Evolutionary conservation across 2,329 filamentous ascomycete genomes (phyloP), one percentile per base, ranked within the genome.

Genomic region (Biscogniauxia marginata): DNA sequence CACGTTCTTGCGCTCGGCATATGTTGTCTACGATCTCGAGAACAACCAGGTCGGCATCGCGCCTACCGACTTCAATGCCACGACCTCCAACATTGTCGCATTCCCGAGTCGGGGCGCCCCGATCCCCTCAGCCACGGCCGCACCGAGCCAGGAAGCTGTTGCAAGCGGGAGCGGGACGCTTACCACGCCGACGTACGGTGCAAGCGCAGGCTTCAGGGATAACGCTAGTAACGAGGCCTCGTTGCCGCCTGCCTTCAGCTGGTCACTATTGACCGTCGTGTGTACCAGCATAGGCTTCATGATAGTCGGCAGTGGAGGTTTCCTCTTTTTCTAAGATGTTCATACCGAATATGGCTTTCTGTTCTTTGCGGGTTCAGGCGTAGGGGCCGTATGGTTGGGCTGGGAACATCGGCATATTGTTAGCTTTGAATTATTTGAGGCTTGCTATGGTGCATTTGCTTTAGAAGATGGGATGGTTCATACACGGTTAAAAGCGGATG

Each of bases 1-100:
- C 63, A 82, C 79, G 0, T 85, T 86, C 65, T 69, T 85, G 25
- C 78, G 83, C 53, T 85, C 82, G 1, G 83, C 82, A 1, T 86
- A 85, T 58, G 79, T 85, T 5, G 82, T 85, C 7, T 85, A 84
- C 60, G 83, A 86, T 59, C 71, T 85, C 19, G 75, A 78, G 50
- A 85, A 85, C 68, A 81, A 84, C 65, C 73, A 84, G 63, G 74
- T 85, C 54, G 82, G 67, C 18, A 70, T 86, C 19, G 83, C 82
- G 3, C 72, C 75, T 16, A 84, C 83, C 9, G 74, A 82, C 57
- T 84, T 84, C 69, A 84, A 83, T 66, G 73, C 79, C 1, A 81
- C 79, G 1, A 62, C 70, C 7, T 76, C 75, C 44, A 79, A 82
- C 54, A 70, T 84, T 24, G 74, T 82, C 1, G 66, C 79, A 1